phyloP scores from a whole-genome alignment of 1,284 basidiomycete genomes.

The Ustilago hordei region DNA sequence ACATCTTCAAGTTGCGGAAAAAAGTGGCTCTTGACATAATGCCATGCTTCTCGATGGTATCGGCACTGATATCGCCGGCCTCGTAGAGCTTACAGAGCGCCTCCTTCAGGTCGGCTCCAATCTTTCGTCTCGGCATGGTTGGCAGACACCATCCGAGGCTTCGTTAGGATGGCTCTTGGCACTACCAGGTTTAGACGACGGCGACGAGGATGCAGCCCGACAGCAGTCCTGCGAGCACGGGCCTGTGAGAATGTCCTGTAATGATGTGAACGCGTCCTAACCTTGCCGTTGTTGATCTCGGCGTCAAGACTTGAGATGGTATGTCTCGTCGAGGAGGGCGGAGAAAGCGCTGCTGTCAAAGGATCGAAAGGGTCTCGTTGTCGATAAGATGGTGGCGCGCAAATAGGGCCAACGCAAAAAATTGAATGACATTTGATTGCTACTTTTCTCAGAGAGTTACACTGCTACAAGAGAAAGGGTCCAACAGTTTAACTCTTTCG shows the following conservation, averaged over 20 bases:
- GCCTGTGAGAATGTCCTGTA: too few relatives aligned
- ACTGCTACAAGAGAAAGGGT: not conserved
- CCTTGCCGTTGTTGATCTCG: not conserved
- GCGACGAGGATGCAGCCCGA: not conserved
- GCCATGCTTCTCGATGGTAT: slow-evolving; percentile 52
- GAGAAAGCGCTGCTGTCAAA: slow-evolving; percentile 12
- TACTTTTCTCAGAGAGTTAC: slow-evolving; percentile 6
- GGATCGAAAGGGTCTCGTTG: slow-evolving; percentile 49
- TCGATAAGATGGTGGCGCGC: slow-evolving; percentile 25
- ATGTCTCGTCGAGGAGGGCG: not conserved
- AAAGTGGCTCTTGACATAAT: slow-evolving; percentile 56
- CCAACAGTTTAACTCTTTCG: slow-evolving; percentile 12
- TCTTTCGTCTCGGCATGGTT: slow-evolving; percentile 49
- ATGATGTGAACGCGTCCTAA: not conserved
- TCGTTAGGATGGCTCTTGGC: not conserved
- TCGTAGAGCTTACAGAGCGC: slow-evolving; percentile 55
- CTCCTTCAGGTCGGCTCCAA: slow-evolving; percentile 56
- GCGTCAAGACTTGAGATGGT: not conserved
- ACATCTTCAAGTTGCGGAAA: slow-evolving; percentile 51
- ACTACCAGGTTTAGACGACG: not conserved
- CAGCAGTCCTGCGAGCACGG: not conserved
- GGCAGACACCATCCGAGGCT: not conserved
- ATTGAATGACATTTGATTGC: slow-evolving; percentile 57
- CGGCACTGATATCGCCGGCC: slow-evolving; percentile 51
- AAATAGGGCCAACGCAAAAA: slow-evolving; percentile 10